Percentiles rank a stretch among this genome's conserved stretches.
Conservation (phyloP, 2,329 filamentous ascomycete species). For the Aspergillus arachidicola region DNA sequence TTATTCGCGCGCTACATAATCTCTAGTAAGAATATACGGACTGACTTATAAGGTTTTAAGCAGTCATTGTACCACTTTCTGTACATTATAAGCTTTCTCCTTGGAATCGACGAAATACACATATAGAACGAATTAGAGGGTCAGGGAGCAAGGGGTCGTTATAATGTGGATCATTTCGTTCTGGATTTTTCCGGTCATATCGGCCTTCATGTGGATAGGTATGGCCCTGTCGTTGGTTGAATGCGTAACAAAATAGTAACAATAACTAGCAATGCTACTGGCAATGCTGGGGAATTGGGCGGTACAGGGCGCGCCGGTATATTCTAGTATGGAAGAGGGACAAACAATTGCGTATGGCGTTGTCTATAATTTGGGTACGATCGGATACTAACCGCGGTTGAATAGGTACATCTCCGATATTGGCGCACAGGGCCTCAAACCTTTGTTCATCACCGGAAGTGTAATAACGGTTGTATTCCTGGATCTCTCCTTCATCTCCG, state of each 20-base stretch:
- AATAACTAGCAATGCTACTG: conserved; percentile 56
- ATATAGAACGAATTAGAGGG: background rate
- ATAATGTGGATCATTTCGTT: conserved; percentile 50
- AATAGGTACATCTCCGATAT: conserved; percentile 55
- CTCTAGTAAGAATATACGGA: background rate
- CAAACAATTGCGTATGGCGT: conserved; percentile 58
- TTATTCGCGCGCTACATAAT: background rate
- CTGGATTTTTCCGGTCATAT: conserved; percentile 62
- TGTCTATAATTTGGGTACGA: background rate
- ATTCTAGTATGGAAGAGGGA: conserved; percentile 52
- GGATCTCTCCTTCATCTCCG: conserved; percentile 76
- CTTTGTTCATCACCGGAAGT: conserved; percentile 64
- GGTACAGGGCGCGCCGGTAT: conserved; percentile 54
- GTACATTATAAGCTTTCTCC: background rate
- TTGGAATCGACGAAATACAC: background rate
- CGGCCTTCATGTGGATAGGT: conserved; percentile 59
- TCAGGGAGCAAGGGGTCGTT: background rate
- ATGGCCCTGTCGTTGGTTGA: conserved; percentile 16
- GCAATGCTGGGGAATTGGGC: conserved; percentile 63
- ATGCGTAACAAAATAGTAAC: conserved; percentile 14
- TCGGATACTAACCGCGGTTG: conserved; percentile 6
- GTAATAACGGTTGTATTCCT: conserved; percentile 73
- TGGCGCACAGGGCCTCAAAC: conserved; percentile 60
- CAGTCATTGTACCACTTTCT: background rate
- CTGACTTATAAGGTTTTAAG: background rate